phyloP scores from a whole-genome alignment of 441 rosid species.

The Manihot esculenta region DNA sequence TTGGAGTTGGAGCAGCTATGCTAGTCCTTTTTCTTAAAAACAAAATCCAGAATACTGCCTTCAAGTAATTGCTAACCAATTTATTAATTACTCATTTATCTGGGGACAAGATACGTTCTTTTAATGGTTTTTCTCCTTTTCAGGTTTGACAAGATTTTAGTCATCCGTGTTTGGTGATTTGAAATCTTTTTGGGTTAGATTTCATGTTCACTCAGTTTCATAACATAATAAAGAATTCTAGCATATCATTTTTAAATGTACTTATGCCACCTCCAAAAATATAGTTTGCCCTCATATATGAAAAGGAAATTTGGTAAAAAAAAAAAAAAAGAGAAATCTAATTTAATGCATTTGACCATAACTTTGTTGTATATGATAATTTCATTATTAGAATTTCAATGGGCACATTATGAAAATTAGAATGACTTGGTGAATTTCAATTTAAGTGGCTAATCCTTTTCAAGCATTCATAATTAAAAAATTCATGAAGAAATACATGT shows the following conservation, averaged over 20 bases:
- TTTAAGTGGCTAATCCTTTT: not conserved
- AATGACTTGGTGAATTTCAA: conserved; percentile 5
- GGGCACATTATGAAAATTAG: conserved; percentile 4
- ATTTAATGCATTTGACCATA: not conserved
- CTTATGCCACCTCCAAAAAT: not conserved
- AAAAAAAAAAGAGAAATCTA: not conserved
- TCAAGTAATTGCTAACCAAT: not conserved
- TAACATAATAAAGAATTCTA: not conserved
- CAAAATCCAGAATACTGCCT: conserved; percentile 1
- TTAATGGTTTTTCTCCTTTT: not conserved
- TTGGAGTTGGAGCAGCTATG: not conserved
- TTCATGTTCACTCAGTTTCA: not conserved
- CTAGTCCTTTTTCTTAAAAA: conserved; percentile 5
- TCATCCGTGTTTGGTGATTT: not conserved
- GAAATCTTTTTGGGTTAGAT: not conserved
- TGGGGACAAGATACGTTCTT: not conserved
- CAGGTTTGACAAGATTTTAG: not conserved
- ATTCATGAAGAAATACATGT: not conserved
- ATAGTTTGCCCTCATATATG: not conserved
- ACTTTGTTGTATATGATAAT: not conserved
- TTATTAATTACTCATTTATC: not conserved
- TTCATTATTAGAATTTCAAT: not conserved
- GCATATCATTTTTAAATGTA: not conserved
- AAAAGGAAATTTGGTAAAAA: not conserved
- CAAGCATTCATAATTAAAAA: conserved; percentile 1